These are phyloP conservation scores for Suillus subaureus DNA, from an alignment of 768 basidiomycete genomes.

Conservation along the genomic window DNA sequence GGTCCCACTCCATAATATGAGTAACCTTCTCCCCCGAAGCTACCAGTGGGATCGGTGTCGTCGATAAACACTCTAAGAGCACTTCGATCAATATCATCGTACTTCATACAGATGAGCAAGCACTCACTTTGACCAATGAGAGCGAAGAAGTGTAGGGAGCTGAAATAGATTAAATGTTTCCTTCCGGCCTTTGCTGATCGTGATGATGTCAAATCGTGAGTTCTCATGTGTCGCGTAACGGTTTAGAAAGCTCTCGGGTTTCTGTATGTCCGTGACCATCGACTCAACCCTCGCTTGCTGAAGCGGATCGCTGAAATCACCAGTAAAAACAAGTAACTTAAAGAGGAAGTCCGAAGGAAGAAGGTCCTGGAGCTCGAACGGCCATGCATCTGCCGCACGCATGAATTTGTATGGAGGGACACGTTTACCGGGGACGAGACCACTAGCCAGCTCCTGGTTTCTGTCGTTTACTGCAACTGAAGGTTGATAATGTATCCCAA, in stretches of 20 bases:
- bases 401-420: conserved; percentile 49
- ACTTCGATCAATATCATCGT: neutral
- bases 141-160: conserved; percentile 35
- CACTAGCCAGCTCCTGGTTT: conserved; percentile 39
- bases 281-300: conserved; percentile 28
- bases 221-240: conserved; percentile 25
- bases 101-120: neutral
- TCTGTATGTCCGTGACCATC: conserved; percentile 31
- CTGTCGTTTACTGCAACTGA: conserved; percentile 38
- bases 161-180: conserved; percentile 29
- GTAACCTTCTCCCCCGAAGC: conserved; percentile 57
- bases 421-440: conserved; percentile 51
- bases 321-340: conserved; percentile 50
- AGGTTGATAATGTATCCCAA: conserved; percentile 49
- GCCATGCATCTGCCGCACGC: conserved; percentile 47
- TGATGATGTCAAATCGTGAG: conserved; percentile 32
- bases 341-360: conserved; percentile 50
- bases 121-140: conserved; percentile 47
- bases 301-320: conserved; percentile 31
- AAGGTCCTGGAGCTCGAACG: conserved; percentile 53
- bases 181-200: conserved; percentile 34
- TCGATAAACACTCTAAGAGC: conserved; percentile 58
- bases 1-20: conserved; percentile 46
- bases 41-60: conserved; percentile 47
- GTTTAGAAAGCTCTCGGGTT: conserved; percentile 27